These are phyloP conservation scores for Cryoendolithus antarcticus DNA, from an alignment of 2,329 filamentous ascomycete species.

Conservation along the genomic window DNA sequence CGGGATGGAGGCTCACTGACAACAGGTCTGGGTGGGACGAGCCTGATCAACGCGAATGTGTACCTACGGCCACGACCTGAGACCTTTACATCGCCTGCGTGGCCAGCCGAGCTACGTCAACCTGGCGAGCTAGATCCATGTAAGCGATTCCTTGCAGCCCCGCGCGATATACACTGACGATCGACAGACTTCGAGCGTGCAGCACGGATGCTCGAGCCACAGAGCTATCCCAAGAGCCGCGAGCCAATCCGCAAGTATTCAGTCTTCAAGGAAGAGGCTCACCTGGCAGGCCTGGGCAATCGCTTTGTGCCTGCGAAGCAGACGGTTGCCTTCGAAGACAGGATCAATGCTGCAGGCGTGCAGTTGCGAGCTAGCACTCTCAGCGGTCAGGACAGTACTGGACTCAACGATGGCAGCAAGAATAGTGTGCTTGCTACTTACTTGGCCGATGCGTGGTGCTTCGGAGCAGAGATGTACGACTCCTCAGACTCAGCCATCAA, in stretches of 20 bases:
- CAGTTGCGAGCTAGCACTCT: constrained; percentile 48
- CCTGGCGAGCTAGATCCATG: too few species aligned
- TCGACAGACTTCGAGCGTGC: constrained; percentile 45
- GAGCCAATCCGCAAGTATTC: constrained; percentile 46
- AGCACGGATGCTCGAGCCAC: constrained; percentile 45
- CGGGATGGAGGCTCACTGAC: background rate
- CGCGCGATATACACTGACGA: background rate
- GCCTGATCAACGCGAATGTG: constrained; percentile 55
- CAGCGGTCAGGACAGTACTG: constrained; percentile 51
- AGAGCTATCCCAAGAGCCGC: constrained; percentile 45
- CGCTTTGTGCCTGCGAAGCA: constrained; percentile 19
- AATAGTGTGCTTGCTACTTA: constrained; percentile 56
- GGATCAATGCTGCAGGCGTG: constrained; percentile 51
- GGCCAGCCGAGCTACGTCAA: constrained; percentile 31
- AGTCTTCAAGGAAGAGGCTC: constrained; percentile 46
- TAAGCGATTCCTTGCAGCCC: too few species aligned
- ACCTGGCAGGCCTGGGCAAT: constrained; percentile 6
- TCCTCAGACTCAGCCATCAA: background rate
- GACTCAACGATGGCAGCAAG: constrained; percentile 56
- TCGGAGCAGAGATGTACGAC: constrained; percentile 49
- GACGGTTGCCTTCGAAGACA: constrained; percentile 51
- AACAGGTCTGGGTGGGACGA: constrained; percentile 50
- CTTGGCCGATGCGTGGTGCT: constrained; percentile 57
- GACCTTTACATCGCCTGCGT: constrained; percentile 41
- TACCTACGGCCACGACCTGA: constrained; percentile 48